Evolutionary conservation across 441 rosid species (phyloP), one percentile per base, ranked within the genome.

Genomic region (Eutrema salsugineum): DNA sequence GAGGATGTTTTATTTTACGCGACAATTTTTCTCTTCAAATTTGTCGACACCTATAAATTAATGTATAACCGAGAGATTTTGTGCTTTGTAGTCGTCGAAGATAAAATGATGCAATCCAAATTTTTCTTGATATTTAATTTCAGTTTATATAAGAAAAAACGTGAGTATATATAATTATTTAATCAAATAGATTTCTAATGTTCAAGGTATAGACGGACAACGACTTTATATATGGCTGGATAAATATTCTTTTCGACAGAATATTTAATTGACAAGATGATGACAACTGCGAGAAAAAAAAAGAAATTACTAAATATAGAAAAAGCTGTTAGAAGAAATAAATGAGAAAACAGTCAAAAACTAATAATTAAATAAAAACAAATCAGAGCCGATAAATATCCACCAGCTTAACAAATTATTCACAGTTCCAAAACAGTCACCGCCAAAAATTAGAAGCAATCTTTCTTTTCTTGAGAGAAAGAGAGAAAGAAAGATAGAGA

Each of bases 31-130:
- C 54, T 58, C 14, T 66, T 73, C 67, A 65, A 73, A 2, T 33
- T 66, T 73, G 77, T 66, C 72, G 77, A 65, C 66, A 28, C 50
- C 28, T 72, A 43, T 35, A 20, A 51, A 42, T 63, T 62, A 59
- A 9, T 2, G 15, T 20, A 68, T 33, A 68, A 68, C 8, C 7
- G 7, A 11, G 2, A 64, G 32, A 69, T 1, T 56, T 33, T 35
- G 5, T 17, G 11, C 28, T 49, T 59, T 14, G 5, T 15, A 51
- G 69, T 51, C 53, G 28, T 22, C 20, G 27, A 11, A 22, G n/a
- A 62, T 53, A 42, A 22, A 51, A n/a, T n/a, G 38, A 54, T 55
- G 4, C 48, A 24, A 44, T 15, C 11, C 50, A 11, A 11, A 36
- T 38, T 39, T 1, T 49, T 59, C 1, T 9, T 0, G 9, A 12